Evolutionary conservation across 2,329 filamentous ascomycete genomes (phyloP).

Genomic region (Ascochyta koolunga): DNA sequence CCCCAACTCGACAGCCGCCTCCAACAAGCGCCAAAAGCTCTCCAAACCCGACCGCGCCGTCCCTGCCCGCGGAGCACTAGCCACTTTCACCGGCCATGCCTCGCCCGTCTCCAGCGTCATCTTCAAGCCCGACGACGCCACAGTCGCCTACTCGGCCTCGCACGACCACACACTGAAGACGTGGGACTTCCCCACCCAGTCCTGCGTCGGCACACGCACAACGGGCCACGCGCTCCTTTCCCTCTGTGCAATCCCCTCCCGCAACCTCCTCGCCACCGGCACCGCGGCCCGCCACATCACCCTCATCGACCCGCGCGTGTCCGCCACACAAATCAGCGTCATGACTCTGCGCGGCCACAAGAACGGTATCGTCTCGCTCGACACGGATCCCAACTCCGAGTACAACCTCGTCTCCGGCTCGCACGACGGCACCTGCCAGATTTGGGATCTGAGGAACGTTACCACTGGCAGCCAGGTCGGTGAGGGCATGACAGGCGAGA

Average conservation of each 20-base stretch:
- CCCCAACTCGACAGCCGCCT: conserved; percentile 66
- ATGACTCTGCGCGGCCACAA: conserved; percentile 92
- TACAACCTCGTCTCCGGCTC: conserved; percentile 88
- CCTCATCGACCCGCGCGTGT: conserved; percentile 86
- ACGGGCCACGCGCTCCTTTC: conserved; percentile 85
- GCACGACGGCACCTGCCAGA: conserved; percentile 87
- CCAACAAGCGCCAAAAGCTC: conserved; percentile 78
- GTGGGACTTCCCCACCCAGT: conserved; percentile 83
- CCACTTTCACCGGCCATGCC: conserved; percentile 74
- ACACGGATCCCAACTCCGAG: conserved; percentile 68
- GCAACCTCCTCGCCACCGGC: conserved; percentile 72
- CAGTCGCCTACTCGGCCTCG: conserved; percentile 88
- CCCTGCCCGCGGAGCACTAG: conserved; percentile 78
- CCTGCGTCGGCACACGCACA: conserved; percentile 79
- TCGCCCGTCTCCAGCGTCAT: conserved; percentile 77
- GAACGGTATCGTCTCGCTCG: conserved; percentile 70
- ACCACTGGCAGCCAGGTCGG: conserved; percentile 61
- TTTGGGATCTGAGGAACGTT: conserved; percentile 88
- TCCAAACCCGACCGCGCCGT: conserved; percentile 63
- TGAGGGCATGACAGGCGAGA: conserved; percentile 67
- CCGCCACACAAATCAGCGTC: conserved; percentile 75
- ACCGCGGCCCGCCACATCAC: conserved; percentile 87
- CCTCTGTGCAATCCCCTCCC: conserved; percentile 72
- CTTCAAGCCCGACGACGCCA: conserved; percentile 84
- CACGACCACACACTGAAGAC: conserved; percentile 91